Base-by-base conservation (phyloP, 2,329 filamentous ascomycete species). In the Aschersonia sp. region DNA sequence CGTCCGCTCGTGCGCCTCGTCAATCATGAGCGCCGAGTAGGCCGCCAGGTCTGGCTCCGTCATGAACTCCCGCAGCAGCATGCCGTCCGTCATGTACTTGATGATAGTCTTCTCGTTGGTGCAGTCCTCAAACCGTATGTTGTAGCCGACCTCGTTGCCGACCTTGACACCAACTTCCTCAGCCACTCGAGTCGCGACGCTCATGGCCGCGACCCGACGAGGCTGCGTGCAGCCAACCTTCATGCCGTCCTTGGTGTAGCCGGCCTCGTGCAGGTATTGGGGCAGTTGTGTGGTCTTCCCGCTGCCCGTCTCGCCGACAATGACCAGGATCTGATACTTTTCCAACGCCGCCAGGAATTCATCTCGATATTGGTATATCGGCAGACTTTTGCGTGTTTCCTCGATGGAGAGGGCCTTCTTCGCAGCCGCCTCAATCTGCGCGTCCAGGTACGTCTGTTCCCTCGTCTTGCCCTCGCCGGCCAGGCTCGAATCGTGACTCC, bases 81-180 rank as follows among this genome's bases (percentile, higher is more conserved):
- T 94, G 61, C 92, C 92, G 59, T 98, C 92, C 0, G 92, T 98
- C 85, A 94, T 91, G 65, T 95, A 97, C 64, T 95, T 94, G 48
- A 98, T 68, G 5, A 91, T 73, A 0, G 92, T 97, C 67, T 94
- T 94, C 58, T 94, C 88, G 60, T 80, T 87, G 0, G 89, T 94
- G 53, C 82, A 82, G 64, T 96, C 87, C 61, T 98, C 92, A 57
- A 97, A 98, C 51, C 92, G 85, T 56, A 98, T 94, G 0, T 84
- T 83, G 62, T 96, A 98, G 12, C 92, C 92, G 30, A 97, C 91
- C 59, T 96, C 88, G 52, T 87, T 85, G 1, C 92, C 92, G 9
- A 97, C 69, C 61, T 91, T 89, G 51, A 88, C 84, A 0, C 85
- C 89, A 69, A 94, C 85, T 61, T 98, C 92, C 48, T 97, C 89